Evolutionary conservation across 495 filamentous ascomycete species (phyloP), one percentile per base, ranked within the genome.

Genomic region (Jackrogersella minutella): DNA sequence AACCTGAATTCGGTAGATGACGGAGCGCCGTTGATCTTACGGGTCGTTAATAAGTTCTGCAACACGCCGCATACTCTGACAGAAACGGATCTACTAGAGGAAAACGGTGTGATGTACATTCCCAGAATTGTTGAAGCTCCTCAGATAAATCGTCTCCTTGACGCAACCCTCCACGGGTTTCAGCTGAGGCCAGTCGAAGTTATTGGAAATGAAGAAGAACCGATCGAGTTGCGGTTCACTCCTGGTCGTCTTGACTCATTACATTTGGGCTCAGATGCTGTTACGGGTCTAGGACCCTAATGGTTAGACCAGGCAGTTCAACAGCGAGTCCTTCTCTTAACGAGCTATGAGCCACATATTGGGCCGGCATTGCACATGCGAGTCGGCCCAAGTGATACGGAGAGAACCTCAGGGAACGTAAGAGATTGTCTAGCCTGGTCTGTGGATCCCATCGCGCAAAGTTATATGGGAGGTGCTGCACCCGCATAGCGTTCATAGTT

Each of bases 251-350:
- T 84, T 1, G 81, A 85, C 37, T 81, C 78, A 2, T 57, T 84
- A 11, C 74, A 80, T 46, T 87, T 85, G 49, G 68, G 73, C 31
- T 70, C 81, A 11, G 80, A 84, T n/a, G n/a, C n/a, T n/a, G n/a
- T n/a, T n/a, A n/a, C n/a, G n/a, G n/a, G n/a, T n/a, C n/a, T n/a
- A n/a, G n/a, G n/a, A n/a, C n/a, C n/a, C n/a, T n/a, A n/a, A n/a
- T n/a, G n/a, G n/a, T n/a, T n/a, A n/a, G n/a, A n/a, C n/a, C n/a
- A n/a, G n/a, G n/a, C n/a, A n/a, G n/a, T n/a, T n/a, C n/a, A n/a
- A n/a, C n/a, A n/a, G n/a, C n/a, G n/a, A n/a, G n/a, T n/a, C n/a
- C n/a, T n/a, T n/a, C n/a, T n/a, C n/a, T n/a, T n/a, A n/a, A n/a
- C n/a, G n/a, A n/a, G n/a, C n/a, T n/a, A n/a, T n/a, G n/a, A n/a